Evolutionary conservation across 805 yeast genomes (phyloP).

Genomic region (Metschnikowia matae): DNA sequence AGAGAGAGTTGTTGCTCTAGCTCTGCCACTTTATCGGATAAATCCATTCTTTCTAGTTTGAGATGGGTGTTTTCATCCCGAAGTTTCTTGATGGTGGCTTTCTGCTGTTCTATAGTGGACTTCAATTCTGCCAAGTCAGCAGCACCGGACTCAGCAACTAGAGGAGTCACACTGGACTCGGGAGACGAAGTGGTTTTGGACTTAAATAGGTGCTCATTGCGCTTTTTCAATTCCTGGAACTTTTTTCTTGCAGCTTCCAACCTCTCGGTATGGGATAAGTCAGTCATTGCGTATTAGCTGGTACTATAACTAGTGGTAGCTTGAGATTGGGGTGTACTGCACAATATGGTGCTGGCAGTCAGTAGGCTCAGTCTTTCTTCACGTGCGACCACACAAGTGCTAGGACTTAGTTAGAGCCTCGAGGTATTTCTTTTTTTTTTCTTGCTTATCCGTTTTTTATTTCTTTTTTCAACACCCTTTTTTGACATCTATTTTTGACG

Average conservation of each 20-base stretch:
- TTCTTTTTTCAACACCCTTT: too few relatives aligned
- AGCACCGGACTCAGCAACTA: not conserved
- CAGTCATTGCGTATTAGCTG: not conserved
- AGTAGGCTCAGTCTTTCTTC: too few relatives aligned
- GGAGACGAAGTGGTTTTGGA: not conserved
- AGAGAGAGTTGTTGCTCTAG: slow-evolving; percentile 23
- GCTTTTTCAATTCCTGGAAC: slow-evolving; percentile 63
- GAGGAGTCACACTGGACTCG: not conserved
- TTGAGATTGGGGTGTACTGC: not conserved
- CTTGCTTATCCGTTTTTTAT: too few relatives aligned
- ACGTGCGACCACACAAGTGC: too few relatives aligned
- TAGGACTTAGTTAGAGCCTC: too few relatives aligned
- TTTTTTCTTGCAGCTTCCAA: slow-evolving; percentile 72
- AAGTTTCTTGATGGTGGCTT: slow-evolving; percentile 32
- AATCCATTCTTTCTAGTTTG: slow-evolving; percentile 36
- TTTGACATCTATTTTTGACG: too few relatives aligned
- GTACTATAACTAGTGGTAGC: too few relatives aligned
- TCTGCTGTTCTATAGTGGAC: slow-evolving; percentile 28
- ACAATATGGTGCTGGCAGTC: not conserved
- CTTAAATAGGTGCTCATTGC: slow-evolving; percentile 9
- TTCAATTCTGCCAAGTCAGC: slow-evolving; percentile 16
- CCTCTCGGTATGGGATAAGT: slow-evolving; percentile 49
- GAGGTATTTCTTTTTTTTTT: too few relatives aligned
- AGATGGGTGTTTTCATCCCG: slow-evolving; percentile 42
- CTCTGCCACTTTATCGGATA: slow-evolving; percentile 30